These are phyloP conservation scores for Aspergillus baeticus DNA, from an alignment of 495 filamentous ascomycete species.

Conservation along the genomic window DNA sequence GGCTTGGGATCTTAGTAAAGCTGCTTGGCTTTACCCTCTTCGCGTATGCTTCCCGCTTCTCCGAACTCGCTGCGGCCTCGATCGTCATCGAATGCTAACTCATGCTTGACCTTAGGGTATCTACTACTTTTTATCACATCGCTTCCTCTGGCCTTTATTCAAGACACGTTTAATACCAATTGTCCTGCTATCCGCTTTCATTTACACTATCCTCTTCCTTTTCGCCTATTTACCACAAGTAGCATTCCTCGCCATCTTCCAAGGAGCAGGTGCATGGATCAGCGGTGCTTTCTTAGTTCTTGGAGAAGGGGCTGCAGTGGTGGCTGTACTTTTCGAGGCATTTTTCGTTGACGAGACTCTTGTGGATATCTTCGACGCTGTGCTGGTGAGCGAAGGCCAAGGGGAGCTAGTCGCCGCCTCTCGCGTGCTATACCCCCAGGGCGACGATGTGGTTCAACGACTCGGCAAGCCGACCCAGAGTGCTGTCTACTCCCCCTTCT, in stretches of 20 bases:
- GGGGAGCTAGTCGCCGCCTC: conserved; percentile 54
- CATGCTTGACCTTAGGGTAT: conserved; percentile 47
- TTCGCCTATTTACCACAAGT: conserved; percentile 62
- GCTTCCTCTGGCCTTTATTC: conserved; percentile 63
- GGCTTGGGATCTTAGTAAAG: conserved; percentile 32
- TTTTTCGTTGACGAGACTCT: conserved; percentile 69
- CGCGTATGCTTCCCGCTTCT: conserved; percentile 35
- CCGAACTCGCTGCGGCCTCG: too few species aligned
- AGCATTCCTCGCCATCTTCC: conserved; percentile 64
- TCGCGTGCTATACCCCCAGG: conserved; percentile 53
- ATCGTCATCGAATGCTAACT: conserved; percentile 1
- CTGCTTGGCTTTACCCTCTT: conserved; percentile 56
- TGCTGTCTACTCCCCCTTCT: conserved; percentile 65
- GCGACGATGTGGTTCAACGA: conserved; percentile 49
- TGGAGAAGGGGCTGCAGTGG: conserved; percentile 62
- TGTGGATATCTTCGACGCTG: conserved; percentile 67
- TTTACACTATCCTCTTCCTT: conserved; percentile 61
- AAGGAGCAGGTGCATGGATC: conserved; percentile 57
- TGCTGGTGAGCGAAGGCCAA: conserved; percentile 58
- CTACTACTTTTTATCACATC: conserved; percentile 57
- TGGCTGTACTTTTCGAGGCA: conserved; percentile 62
- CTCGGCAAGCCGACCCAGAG: conserved; percentile 58
- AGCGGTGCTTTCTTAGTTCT: conserved; percentile 64
- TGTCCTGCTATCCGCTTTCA: conserved; percentile 56
- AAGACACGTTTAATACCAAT: conserved; percentile 58